phyloP scores from a whole-genome alignment of 2,329 filamentous ascomycete species.

The Drechslera avenae region DNA sequence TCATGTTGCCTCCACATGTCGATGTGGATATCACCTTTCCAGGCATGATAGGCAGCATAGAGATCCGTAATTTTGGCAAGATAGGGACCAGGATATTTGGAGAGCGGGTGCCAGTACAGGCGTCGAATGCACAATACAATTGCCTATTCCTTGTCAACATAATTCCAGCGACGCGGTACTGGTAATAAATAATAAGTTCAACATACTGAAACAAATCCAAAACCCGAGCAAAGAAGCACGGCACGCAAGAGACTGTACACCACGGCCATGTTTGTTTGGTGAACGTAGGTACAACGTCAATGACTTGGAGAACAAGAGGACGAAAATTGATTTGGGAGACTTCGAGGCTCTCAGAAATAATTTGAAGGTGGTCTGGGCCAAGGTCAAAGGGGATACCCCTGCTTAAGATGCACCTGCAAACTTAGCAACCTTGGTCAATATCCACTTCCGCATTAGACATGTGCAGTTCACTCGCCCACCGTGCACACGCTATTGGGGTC shows the following conservation, averaged over 20 bases:
- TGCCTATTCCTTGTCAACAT: not conserved
- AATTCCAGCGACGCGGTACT: not conserved
- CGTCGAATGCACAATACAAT: constrained; percentile 1
- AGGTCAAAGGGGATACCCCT: not conserved
- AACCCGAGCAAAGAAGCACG: not conserved
- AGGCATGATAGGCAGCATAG: constrained; percentile 18
- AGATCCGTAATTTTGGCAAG: constrained; percentile 15
- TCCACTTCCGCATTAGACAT: not conserved
- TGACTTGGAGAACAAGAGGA: not conserved
- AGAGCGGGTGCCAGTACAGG: constrained; percentile 12
- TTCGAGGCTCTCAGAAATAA: not conserved
- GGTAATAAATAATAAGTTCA: not conserved
- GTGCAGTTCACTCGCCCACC: not conserved
- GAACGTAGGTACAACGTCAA: not conserved
- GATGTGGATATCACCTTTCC: constrained; percentile 13
- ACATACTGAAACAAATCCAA: not conserved
- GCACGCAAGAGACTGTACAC: not conserved
- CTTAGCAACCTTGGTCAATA: not conserved
- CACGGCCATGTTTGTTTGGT: not conserved
- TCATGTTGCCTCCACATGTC: constrained; percentile 17
- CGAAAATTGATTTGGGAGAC: not conserved
- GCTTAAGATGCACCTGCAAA: not conserved
- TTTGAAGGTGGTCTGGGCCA: not conserved
- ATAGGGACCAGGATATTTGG: constrained; percentile 22
- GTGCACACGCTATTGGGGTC: too few species aligned